Conservation (phyloP, 2,329 filamentous ascomycete species). For the Emericellopsis atlantica region DNA sequence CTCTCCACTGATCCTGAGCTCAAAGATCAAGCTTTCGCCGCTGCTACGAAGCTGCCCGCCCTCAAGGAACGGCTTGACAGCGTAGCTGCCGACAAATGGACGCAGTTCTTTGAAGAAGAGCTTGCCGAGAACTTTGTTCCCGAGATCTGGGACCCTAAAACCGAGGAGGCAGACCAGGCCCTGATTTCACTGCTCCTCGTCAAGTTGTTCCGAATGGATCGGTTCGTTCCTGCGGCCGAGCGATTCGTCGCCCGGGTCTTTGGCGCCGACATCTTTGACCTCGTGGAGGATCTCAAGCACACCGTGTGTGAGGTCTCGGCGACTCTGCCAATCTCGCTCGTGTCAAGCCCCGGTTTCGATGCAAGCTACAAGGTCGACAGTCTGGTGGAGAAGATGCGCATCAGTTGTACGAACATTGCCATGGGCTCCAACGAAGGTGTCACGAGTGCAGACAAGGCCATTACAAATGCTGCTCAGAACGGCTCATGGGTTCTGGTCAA, state of each 20-base stretch:
- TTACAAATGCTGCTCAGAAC: slow-evolving; percentile 79
- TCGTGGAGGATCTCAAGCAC: slow-evolving; percentile 72
- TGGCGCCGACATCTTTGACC: slow-evolving; percentile 68
- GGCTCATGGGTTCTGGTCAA: slow-evolving; percentile 97
- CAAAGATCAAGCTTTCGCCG: slow-evolving; percentile 55
- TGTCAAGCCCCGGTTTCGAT: slow-evolving; percentile 93
- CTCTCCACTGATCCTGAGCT: slow-evolving; percentile 55
- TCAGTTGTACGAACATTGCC: slow-evolving; percentile 88
- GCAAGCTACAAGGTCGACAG: slow-evolving; percentile 98
- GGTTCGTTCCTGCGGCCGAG: slow-evolving; percentile 87
- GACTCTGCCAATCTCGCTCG: slow-evolving; percentile 76
- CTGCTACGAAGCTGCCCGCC: slow-evolving; percentile 54
- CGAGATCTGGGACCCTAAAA: slow-evolving; percentile 52
- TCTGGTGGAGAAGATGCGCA: slow-evolving; percentile 71
- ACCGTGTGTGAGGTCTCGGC: slow-evolving; percentile 77
- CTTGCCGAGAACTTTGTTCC: slow-evolving; percentile 78
- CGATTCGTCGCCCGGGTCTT: slow-evolving; percentile 83
- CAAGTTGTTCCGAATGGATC: slow-evolving; percentile 90
- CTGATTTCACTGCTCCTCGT: slow-evolving; percentile 78
- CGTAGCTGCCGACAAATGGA: slow-evolving; percentile 56
- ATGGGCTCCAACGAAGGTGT: slow-evolving; percentile 97
- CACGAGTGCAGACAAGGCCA: slow-evolving; percentile 87
- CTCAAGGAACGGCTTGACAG: slow-evolving; percentile 62
- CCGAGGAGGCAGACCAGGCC: slow-evolving; percentile 58
- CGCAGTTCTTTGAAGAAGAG: slow-evolving; percentile 74